Evolutionary conservation across 2,329 filamentous ascomycete species (phyloP).

Genomic region (Cladorrhinum sp.): DNA sequence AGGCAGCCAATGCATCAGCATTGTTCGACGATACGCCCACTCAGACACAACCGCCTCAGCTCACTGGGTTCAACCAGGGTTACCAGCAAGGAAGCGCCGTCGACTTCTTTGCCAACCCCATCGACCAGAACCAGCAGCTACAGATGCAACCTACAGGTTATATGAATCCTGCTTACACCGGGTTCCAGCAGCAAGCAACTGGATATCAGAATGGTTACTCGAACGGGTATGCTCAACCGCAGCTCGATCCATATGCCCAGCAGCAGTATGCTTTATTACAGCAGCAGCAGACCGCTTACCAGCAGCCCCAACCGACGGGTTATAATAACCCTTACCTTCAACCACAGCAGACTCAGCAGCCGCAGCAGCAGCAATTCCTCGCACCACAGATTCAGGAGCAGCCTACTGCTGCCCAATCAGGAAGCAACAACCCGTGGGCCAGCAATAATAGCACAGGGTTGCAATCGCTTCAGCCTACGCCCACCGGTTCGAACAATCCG

Average conservation of each 20-base stretch:
- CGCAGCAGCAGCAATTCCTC: slow-evolving; percentile 38
- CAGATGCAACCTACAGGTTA: slow-evolving; percentile 79
- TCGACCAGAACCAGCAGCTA: slow-evolving; percentile 70
- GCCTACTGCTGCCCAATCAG: slow-evolving; percentile 42
- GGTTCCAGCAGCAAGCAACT: slow-evolving; percentile 44
- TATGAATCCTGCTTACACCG: slow-evolving; percentile 55
- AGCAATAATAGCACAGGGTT: slow-evolving; percentile 57
- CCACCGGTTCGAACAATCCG: slow-evolving; percentile 96
- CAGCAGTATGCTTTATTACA: slow-evolving; percentile 37
- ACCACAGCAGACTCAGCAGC: slow-evolving; percentile 46
- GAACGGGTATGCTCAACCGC: slow-evolving; percentile 67
- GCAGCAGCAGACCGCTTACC: slow-evolving; percentile 37
- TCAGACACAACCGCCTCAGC: slow-evolving; percentile 66
- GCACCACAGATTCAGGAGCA: slow-evolving; percentile 54
- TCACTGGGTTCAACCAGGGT: slow-evolving; percentile 90
- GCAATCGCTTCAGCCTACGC: slow-evolving; percentile 71
- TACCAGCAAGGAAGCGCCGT: slow-evolving; percentile 96
- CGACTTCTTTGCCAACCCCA: slow-evolving; percentile 95
- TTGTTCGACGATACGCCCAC: slow-evolving; percentile 81
- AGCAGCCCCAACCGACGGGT: slow-evolving; percentile 45
- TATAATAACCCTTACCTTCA: slow-evolving; percentile 36
- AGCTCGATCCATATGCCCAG: slow-evolving; percentile 66
- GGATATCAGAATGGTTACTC: slow-evolving; percentile 41
- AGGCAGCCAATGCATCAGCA: slow-evolving; percentile 77
- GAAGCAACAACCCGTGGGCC: slow-evolving; percentile 94